Percentiles rank a stretch among this genome's conserved stretches.
phyloP scores from a whole-genome alignment of 345 rosid genomes.

The Camelina neglecta region DNA sequence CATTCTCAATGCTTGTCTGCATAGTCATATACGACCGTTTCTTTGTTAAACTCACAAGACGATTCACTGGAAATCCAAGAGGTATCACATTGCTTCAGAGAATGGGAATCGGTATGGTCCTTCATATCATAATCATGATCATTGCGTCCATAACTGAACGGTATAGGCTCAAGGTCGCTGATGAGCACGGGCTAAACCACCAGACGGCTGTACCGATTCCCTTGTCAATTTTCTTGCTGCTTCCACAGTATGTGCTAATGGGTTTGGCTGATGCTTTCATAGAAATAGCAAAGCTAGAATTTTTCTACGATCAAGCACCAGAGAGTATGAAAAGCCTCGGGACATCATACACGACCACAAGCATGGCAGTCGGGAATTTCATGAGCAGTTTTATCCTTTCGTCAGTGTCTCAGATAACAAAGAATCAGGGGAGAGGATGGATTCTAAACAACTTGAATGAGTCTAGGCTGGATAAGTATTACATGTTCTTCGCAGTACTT shows the following conservation, averaged over 20 bases:
- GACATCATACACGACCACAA: constrained; percentile 63
- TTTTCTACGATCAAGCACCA: constrained; percentile 94
- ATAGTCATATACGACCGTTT: constrained; percentile 66
- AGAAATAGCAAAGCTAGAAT: constrained; percentile 80
- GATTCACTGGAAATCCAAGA: constrained; percentile 68
- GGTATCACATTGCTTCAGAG: constrained; percentile 81
- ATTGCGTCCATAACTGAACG: constrained; percentile 62
- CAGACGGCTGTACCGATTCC: constrained; percentile 61
- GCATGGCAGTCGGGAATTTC: constrained; percentile 70
- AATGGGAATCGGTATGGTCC: constrained; percentile 69
- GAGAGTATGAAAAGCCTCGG: constrained; percentile 95
- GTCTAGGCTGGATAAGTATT: constrained; percentile 77
- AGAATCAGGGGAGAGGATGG: constrained; percentile 61
- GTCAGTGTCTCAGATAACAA: constrained; percentile 60
- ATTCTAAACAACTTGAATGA: constrained; percentile 74
- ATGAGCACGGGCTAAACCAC: constrained; percentile 51
- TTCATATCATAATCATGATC: constrained; percentile 68
- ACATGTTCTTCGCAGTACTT: constrained; percentile 65
- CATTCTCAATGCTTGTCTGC: constrained; percentile 61
- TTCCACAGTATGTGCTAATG: constrained; percentile 84
- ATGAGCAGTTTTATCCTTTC: constrained; percentile 75
- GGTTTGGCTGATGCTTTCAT: constrained; percentile 78
- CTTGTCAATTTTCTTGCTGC: constrained; percentile 62
- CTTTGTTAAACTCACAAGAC: constrained; percentile 52
- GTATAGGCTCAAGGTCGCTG: constrained; percentile 60